phyloP scores from a whole-genome alignment of 768 basidiomycete species.

The Crucibulum laeve region DNA sequence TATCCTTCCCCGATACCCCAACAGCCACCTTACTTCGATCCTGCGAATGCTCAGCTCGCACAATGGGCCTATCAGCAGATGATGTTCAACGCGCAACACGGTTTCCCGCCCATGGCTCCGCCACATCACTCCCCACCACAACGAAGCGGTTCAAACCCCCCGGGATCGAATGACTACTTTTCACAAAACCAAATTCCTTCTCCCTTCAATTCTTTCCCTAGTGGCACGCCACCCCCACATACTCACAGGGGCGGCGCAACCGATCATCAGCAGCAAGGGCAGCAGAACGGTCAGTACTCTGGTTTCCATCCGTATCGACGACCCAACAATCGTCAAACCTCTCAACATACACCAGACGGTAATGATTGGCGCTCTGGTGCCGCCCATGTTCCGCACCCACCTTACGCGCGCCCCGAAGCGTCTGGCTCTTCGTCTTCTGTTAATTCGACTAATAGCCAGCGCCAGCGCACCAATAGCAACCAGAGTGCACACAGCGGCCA shows the following conservation, averaged over 20 bases:
- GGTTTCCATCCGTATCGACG: conserved; percentile 85
- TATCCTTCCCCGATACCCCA: conserved; percentile 43
- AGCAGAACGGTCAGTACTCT: conserved; percentile 34
- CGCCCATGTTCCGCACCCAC: conserved; percentile 55
- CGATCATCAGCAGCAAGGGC: conserved; percentile 37
- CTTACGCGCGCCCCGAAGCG: conserved; percentile 77
- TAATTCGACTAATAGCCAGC: conserved; percentile 57
- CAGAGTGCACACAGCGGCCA: conserved; percentile 53
- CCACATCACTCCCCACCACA: conserved; percentile 37
- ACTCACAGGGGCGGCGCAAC: conserved; percentile 39
- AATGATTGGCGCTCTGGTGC: conserved; percentile 45
- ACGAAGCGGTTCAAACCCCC: conserved; percentile 34
- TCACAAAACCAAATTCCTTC: conserved; percentile 45
- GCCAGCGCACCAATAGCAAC: conserved; percentile 68
- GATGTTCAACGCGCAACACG: conserved; percentile 74
- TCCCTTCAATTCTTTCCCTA: conserved; percentile 62
- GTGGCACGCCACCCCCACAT: conserved; percentile 66
- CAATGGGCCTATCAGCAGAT: conserved; percentile 93
- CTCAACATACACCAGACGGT: conserved; percentile 26
- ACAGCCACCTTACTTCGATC: conserved; percentile 69
- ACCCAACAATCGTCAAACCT: conserved; percentile 49
- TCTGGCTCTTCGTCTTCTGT: conserved; percentile 77
- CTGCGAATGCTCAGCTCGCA: conserved; percentile 68
- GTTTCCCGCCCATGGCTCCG: conserved; percentile 40
- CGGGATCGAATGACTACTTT: conserved; percentile 48